Evolutionary conservation across 1,284 basidiomycete species (phyloP).

Genomic region (Trametes polyzona): DNA sequence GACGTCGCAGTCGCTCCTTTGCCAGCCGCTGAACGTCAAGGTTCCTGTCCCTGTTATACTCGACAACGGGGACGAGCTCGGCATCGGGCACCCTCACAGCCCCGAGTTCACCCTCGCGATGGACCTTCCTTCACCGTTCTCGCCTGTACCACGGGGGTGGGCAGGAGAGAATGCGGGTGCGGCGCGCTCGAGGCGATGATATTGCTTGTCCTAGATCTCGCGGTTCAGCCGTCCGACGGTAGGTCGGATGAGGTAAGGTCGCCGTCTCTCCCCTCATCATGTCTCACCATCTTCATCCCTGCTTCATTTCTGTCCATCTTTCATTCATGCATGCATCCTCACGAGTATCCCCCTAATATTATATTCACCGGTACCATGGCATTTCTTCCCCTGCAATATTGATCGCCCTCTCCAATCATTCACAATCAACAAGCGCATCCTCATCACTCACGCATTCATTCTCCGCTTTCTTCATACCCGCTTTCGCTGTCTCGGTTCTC

Average conservation of each 20-base stretch:
- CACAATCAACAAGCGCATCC: background rate
- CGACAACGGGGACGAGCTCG: constrained; percentile 18
- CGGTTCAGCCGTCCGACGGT: background rate
- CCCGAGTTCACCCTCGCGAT: constrained; percentile 35
- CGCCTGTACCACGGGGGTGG: constrained; percentile 16
- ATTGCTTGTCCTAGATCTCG: background rate
- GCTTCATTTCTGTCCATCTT: background rate
- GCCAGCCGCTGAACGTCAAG: constrained; percentile 29
- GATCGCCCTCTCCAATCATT: constrained; percentile 9
- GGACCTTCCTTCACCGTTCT: constrained; percentile 28
- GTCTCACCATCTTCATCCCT: constrained; percentile 1
- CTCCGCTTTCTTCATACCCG: constrained; percentile 1
- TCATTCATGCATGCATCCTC: constrained; percentile 1
- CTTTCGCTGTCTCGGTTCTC: constrained; percentile 5
- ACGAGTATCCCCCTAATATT: constrained; percentile 12
- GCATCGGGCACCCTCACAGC: constrained; percentile 14
- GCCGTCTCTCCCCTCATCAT: background rate
- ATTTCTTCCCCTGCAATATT: constrained; percentile 8
- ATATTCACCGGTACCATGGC: constrained; percentile 20
- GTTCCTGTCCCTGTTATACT: constrained; percentile 26
- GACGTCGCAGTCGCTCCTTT: constrained; percentile 25
- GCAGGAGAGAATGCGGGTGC: constrained; percentile 1
- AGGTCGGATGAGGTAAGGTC: constrained; percentile 9
- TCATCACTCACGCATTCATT: background rate
- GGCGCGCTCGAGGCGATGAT: background rate